Evolutionary conservation across 805 yeast genomes (phyloP), one percentile per base, ranked within the genome.

Genomic region (Lipomyces sp.): DNA sequence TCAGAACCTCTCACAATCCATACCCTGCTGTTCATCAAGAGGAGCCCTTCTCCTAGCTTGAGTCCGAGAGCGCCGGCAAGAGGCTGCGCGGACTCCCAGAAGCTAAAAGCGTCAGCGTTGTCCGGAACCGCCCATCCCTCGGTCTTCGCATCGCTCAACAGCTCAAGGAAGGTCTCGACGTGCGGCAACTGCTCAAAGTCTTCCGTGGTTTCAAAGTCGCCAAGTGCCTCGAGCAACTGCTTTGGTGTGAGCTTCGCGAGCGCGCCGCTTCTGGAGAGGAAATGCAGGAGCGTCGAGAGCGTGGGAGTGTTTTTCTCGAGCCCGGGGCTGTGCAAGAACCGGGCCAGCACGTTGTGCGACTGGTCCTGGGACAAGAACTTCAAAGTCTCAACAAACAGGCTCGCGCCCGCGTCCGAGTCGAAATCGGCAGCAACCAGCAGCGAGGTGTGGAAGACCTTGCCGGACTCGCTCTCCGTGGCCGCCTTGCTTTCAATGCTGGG

Each of bases 111-210:
- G 24, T 16, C 45, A 3, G 36, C 40, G 28, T 47, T 43, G 39
- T 55, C 59, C 16, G 57, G 58, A 16, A 47, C 34, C 2, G 56
- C 45, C 59, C 59, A 55, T n/a, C 59, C 59, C 5, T 42, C 48
- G 4, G 45, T 19, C 32, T 44, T 52, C 11, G 40, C 38, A 19
- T 45, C 43, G 21, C 42, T 26, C 34, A 33, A 45, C 26, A 39
- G 10, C 18, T 39, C 35, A 2, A n/a, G 8, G 4, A 37, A 23
- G 14, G 23, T 26, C 26, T 49, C 49, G 6, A 49, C 16, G 16
- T 42, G 43, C 23, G 57, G 57, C 34, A 58, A 26, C 37, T 41
- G 43, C n/a, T 19, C 43, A 43, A 49, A 53, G 34, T 58, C 54
- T 13, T 32, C 39, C 1, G 39, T 23, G 3, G 49, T 43, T 11